phyloP scores from a whole-genome alignment of 495 filamentous ascomycete genomes.

The Hypoxylon subgilvum region DNA sequence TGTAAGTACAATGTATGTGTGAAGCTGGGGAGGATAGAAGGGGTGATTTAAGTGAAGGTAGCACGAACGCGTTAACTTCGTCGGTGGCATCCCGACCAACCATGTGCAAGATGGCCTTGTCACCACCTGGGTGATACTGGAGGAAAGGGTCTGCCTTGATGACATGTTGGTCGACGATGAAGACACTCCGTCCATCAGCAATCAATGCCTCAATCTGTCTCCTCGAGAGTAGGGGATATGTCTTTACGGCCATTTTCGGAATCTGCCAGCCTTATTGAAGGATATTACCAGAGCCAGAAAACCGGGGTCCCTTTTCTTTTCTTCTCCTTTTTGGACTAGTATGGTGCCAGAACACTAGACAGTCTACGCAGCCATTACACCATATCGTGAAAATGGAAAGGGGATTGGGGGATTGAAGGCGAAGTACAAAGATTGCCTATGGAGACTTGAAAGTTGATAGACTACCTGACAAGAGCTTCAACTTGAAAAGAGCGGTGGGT shows the following conservation, averaged over 20 bases:
- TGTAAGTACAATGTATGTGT: background rate
- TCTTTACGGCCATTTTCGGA: slow-evolving; percentile 42
- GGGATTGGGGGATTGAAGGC: no score
- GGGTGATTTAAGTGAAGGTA: slow-evolving; percentile 3
- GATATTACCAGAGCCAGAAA: background rate
- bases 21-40: background rate
- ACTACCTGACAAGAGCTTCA: no score
- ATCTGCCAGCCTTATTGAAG: background rate
- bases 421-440: no score
- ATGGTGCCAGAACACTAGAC: no score
- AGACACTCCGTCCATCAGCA: slow-evolving; percentile 78
- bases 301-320: no score
- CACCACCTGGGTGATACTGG: slow-evolving; percentile 88
- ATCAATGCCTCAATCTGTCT: slow-evolving; percentile 86
- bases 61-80: slow-evolving; percentile 85
- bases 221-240: slow-evolving; percentile 62
- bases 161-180: slow-evolving; percentile 81
- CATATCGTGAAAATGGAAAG: no score
- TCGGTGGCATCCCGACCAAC: slow-evolving; percentile 96
- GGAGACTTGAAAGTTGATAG: no score
- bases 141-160: slow-evolving; percentile 88
- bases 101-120: slow-evolving; percentile 93
- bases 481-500: no score
- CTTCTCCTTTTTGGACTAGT: no score
- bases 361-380: no score